phyloP scores from a whole-genome alignment of 2,329 filamentous ascomycete genomes.

The Hypoxylon sp. region DNA sequence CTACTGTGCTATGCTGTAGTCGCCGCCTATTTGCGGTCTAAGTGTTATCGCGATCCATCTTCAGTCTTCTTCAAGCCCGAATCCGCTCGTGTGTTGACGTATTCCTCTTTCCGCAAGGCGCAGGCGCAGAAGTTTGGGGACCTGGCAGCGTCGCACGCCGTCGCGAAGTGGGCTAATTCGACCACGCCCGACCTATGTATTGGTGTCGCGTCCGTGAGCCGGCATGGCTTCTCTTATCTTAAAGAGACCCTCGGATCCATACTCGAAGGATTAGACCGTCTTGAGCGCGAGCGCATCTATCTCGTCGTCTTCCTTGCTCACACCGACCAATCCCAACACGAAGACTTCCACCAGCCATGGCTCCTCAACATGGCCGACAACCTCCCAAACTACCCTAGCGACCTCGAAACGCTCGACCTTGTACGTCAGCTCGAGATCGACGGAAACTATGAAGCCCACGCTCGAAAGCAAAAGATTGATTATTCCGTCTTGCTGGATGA shows the following conservation, averaged over 20 bases:
- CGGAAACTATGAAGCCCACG: constrained; percentile 42
- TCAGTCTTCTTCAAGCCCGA: constrained; percentile 48
- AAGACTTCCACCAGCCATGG: constrained; percentile 45
- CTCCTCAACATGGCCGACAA: constrained; percentile 45
- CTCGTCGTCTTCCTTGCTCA: constrained; percentile 49
- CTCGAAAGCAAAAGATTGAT: constrained; percentile 46
- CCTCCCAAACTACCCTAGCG: constrained; percentile 43
- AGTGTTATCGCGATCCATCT: constrained; percentile 48
- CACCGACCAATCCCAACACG: constrained; percentile 43
- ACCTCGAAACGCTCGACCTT: constrained; percentile 29
- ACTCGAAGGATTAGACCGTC: constrained; percentile 43
- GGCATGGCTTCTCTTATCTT: constrained; percentile 48
- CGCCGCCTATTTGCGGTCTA: constrained; percentile 43
- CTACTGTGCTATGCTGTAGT: constrained; percentile 43
- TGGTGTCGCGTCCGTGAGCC: constrained; percentile 45
- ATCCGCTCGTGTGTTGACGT: constrained; percentile 45
- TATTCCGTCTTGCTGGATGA: constrained; percentile 43
- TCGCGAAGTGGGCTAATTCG: constrained; percentile 41
- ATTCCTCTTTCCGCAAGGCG: constrained; percentile 47
- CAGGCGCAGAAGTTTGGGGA: constrained; percentile 46
- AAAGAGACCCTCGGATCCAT: constrained; percentile 48
- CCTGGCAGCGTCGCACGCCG: constrained; percentile 39
- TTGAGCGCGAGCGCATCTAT: constrained; percentile 43
- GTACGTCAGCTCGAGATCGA: constrained; percentile 38
- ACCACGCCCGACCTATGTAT: constrained; percentile 44